Conservation (phyloP, 2,329 filamentous ascomycete genomes). For the Penicillium sp. region DNA sequence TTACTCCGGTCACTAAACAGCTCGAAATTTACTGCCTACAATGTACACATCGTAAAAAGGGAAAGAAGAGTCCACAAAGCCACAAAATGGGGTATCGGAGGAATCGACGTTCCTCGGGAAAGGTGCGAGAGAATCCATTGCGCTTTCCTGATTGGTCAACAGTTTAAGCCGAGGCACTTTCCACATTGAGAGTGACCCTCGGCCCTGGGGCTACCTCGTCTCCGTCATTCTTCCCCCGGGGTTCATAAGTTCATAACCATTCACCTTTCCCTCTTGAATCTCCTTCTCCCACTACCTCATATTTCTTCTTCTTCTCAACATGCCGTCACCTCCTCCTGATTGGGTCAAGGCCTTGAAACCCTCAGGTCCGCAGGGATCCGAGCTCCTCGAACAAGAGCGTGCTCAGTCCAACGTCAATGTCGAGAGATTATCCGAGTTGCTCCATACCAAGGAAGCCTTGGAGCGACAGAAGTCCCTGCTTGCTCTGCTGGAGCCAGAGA, state of each 20-base stretch:
- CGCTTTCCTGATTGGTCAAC: slow-evolving; percentile 10
- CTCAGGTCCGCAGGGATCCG: slow-evolving; percentile 63
- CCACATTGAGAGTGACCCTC: slow-evolving; percentile 21
- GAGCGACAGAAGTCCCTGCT: slow-evolving; percentile 60
- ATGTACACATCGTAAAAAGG: too few species aligned
- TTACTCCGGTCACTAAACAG: too few species aligned
- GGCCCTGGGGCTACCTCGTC: slow-evolving; percentile 4
- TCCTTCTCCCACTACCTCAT: not conserved
- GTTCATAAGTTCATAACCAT: slow-evolving; percentile 14
- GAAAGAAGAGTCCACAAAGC: not conserved
- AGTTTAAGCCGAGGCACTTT: slow-evolving; percentile 22
- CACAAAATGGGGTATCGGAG: not conserved
- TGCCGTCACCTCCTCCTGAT: slow-evolving; percentile 49
- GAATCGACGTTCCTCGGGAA: slow-evolving; percentile 14
- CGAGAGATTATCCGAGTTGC: slow-evolving; percentile 62
- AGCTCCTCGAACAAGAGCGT: slow-evolving; percentile 66
- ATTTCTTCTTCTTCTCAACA: slow-evolving; percentile 11
- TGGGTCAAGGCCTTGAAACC: slow-evolving; percentile 67
- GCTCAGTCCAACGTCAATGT: slow-evolving; percentile 64
- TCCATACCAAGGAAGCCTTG: slow-evolving; percentile 64
- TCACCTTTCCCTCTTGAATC: not conserved
- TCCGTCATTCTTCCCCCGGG: slow-evolving; percentile 15
- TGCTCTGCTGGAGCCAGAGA: slow-evolving; percentile 61
- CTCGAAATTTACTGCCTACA: too few species aligned
- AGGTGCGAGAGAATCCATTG: not conserved